phyloP scores from a whole-genome alignment of 208 protist species.

The Acanthamoeba rhysodes region DNA sequence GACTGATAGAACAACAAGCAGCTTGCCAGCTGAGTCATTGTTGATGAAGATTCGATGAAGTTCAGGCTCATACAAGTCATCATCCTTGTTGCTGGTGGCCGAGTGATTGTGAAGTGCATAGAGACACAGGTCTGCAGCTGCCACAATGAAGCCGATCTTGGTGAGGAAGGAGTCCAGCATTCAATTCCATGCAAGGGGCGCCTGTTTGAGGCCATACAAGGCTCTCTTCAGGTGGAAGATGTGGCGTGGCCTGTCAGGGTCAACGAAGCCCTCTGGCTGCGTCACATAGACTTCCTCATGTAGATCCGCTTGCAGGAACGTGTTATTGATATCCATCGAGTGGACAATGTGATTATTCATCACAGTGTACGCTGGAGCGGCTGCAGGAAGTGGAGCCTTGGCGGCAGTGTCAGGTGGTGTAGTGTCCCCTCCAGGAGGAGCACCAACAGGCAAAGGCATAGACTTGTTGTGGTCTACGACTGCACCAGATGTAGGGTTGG shows the following conservation, averaged over 20 bases:
- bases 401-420: too few relatives aligned
- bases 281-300: too few relatives aligned
- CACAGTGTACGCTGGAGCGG: too few relatives aligned
- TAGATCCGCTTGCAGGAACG: neutral
- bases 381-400: too few relatives aligned
- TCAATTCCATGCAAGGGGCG: neutral
- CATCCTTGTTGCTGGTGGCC: too few relatives aligned
- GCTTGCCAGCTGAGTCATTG: neutral
- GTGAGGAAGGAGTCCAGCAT: neutral
- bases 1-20: neutral
- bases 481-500: too few relatives aligned
- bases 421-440: too few relatives aligned
- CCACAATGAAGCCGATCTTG: neutral
- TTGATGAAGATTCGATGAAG: too few relatives aligned
- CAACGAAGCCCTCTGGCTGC: constrained; percentile 37
- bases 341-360: neutral
- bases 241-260: neutral
- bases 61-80: too few relatives aligned
- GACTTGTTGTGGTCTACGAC: too few relatives aligned
- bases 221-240: neutral
- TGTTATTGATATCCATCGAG: constrained; percentile 27
- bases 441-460: too few relatives aligned
- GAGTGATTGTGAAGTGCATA: neutral
- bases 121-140: neutral
- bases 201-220: neutral